A percentile compares a stretch with the other conserved stretches of the same genome.
phyloP scores from a whole-genome alignment of 768 basidiomycete species.

The Trametes cingulata region DNA sequence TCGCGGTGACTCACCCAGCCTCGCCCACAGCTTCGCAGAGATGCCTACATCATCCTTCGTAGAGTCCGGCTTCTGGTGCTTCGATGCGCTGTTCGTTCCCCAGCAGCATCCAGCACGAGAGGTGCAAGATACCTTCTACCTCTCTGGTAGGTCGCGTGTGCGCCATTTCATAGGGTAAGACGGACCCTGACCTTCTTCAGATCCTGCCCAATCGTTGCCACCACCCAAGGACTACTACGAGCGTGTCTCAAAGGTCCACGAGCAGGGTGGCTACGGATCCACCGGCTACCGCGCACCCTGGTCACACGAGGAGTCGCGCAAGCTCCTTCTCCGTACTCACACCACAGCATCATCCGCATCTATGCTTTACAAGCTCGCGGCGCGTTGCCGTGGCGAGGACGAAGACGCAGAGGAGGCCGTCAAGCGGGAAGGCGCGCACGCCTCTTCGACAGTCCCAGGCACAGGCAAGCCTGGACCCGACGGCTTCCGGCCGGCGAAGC shows the following conservation, averaged over 20 bases:
- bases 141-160: slow-evolving; percentile 66
- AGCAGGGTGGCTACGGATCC: slow-evolving; percentile 86
- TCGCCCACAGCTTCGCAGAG: slow-evolving; percentile 80
- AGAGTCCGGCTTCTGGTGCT: slow-evolving; percentile 99
- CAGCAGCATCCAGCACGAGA: slow-evolving; percentile 99
- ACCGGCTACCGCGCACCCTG: slow-evolving; percentile 98
- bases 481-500: slow-evolving; percentile 87
- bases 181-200: no score
- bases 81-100: slow-evolving; percentile 96
- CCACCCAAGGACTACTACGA: slow-evolving; percentile 86
- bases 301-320: slow-evolving; percentile 88
- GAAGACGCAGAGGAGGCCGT: slow-evolving; percentile 31
- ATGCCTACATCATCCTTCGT: slow-evolving; percentile 97
- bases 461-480: slow-evolving; percentile 42
- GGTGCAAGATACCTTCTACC: slow-evolving; percentile 97
- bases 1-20: neutral
- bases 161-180: no score
- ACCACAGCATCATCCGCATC: slow-evolving; percentile 93
- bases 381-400: slow-evolving; percentile 68
- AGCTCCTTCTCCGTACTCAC: slow-evolving; percentile 92
- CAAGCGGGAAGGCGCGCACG: slow-evolving; percentile 34
- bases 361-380: slow-evolving; percentile 94
- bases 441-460: slow-evolving; percentile 37
- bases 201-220: slow-evolving; percentile 73
- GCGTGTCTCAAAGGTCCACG: slow-evolving; percentile 80